These are phyloP conservation scores for Blastomyces percursus DNA, from an alignment of 2,329 filamentous ascomycete species.

Conservation along the genomic window DNA sequence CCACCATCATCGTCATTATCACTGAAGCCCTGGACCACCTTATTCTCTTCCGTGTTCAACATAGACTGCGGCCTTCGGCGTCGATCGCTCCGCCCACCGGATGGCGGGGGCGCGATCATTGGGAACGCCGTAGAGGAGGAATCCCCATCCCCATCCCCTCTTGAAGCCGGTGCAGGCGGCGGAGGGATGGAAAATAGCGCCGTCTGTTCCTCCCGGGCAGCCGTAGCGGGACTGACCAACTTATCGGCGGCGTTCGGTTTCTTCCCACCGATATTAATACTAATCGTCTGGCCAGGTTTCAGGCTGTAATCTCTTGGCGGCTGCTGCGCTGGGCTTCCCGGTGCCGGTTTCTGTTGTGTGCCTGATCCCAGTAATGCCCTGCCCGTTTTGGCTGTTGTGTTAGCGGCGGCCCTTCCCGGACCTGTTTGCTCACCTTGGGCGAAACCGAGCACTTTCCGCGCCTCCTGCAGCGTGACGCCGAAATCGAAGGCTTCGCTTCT, in stretches of 20 bases:
- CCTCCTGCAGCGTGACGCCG: conserved; percentile 67
- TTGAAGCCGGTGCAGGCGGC: conserved; percentile 30
- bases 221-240: conserved; percentile 4
- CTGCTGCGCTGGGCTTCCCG: conserved; percentile 20
- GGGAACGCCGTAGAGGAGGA: conserved; percentile 16
- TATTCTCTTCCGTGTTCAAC: conserved; percentile 36
- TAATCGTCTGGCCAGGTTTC: conserved; percentile 84
- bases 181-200: conserved; percentile 66
- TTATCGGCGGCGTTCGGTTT: conserved; percentile 13
- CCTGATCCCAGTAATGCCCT: neutral
- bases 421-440: conserved; percentile 30
- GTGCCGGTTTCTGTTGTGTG: neutral
- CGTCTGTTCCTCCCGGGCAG: conserved; percentile 30
- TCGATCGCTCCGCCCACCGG: conserved; percentile 43
- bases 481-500: conserved; percentile 79
- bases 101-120: conserved; percentile 57
- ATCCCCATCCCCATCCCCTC: conserved; percentile 8
- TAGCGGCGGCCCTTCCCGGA: conserved; percentile 12
- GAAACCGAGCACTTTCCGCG: conserved; percentile 57
- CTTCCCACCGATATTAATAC: conserved; percentile 57
- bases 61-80: conserved; percentile 46
- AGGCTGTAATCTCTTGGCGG: conserved; percentile 61
- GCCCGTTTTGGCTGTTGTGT: conserved; percentile 7
- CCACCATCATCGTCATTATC: conserved; percentile 82
- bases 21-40: conserved; percentile 51